Conservation (phyloP, 306 rosid species). For the Glycine latifolia region DNA sequence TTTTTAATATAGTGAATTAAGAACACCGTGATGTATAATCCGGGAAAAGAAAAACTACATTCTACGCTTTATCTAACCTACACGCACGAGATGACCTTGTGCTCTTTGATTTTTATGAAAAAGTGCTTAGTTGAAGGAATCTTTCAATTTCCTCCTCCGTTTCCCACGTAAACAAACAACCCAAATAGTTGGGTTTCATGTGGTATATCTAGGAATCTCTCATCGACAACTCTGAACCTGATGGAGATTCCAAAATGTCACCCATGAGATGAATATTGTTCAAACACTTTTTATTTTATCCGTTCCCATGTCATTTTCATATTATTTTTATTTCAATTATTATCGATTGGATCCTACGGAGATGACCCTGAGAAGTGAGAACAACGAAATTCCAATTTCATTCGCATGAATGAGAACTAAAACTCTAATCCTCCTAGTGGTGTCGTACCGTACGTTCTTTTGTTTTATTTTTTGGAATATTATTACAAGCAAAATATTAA, state of each 20-base stretch:
- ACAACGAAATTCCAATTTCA: neutral
- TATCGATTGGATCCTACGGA: neutral
- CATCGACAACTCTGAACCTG: slow-evolving; percentile 36
- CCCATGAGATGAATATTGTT: slow-evolving; percentile 5
- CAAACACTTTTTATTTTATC: neutral
- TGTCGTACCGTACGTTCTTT: neutral
- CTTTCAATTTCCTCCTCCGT: neutral
- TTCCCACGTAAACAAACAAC: neutral
- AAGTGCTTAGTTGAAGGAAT: slow-evolving; percentile 33
- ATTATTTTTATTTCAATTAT: neutral
- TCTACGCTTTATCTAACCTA: too few species aligned
- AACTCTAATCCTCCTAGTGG: neutral
- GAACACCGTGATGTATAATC: neutral
- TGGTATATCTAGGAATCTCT: slow-evolving; percentile 14
- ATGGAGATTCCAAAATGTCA: slow-evolving; percentile 31
- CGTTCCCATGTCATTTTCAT: slow-evolving; percentile 30
- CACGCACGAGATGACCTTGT: too few species aligned
- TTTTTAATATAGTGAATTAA: too few species aligned
- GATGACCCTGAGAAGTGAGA: neutral
- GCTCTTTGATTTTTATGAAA: neutral
- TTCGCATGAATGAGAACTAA: neutral
- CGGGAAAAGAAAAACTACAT: too few species aligned
- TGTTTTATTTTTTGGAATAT: neutral
- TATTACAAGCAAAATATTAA: neutral
- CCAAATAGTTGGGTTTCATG: slow-evolving; percentile 14